These are phyloP conservation scores for Lumnitzera racemosa DNA, from an alignment of 345 rosid species.

Conservation along the genomic window DNA sequence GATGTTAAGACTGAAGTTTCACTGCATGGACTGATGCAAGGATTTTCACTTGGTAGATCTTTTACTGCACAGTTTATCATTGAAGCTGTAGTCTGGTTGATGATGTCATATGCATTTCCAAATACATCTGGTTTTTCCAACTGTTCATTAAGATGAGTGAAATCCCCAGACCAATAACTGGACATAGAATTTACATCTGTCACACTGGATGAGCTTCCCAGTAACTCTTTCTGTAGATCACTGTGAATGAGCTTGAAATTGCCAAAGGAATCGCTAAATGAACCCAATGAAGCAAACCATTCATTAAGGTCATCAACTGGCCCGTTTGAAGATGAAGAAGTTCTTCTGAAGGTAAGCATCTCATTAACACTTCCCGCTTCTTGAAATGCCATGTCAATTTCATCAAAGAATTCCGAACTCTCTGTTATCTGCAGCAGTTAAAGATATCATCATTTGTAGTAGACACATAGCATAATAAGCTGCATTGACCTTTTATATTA, in stretches of 20 bases:
- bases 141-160: no score
- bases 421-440: slow-evolving; percentile 49
- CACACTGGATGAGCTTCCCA: slow-evolving; percentile 25
- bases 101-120: background rate
- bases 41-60: slow-evolving; percentile 13
- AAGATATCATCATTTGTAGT: slow-evolving; percentile 1
- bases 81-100: slow-evolving; percentile 8
- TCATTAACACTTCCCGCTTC: slow-evolving; percentile 21
- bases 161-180: no score
- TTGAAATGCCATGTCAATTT: slow-evolving; percentile 36
- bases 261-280: slow-evolving; percentile 20
- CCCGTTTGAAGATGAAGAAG: slow-evolving; percentile 28
- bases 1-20: slow-evolving; percentile 41
- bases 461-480: background rate
- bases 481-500: background rate
- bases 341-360: slow-evolving; percentile 13
- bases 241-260: slow-evolving; percentile 30
- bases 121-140: slow-evolving; percentile 12
- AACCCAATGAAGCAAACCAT: slow-evolving; percentile 48
- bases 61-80: slow-evolving; percentile 11
- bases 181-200: background rate
- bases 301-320: slow-evolving; percentile 36
- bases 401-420: slow-evolving; percentile 45
- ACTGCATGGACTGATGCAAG: slow-evolving; percentile 30
- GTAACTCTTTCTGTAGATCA: slow-evolving; percentile 32